Evolutionary conservation across 257 asterid genomes (phyloP).

Genomic region (Thymus mandschuricus): DNA sequence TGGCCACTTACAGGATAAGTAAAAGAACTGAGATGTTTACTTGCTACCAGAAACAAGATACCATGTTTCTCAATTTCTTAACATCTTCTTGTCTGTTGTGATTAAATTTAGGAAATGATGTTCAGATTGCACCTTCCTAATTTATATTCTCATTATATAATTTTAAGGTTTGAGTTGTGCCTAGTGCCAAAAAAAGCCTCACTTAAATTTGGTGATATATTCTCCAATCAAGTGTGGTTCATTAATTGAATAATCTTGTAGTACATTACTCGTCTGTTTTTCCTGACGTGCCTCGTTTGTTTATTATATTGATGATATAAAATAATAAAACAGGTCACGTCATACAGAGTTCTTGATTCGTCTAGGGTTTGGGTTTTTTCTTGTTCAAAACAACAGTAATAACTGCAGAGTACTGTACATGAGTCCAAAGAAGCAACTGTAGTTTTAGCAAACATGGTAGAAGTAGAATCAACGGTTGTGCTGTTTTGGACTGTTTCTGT

Average conservation of each 20-base stretch:
- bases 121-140: slow-evolving; percentile 1
- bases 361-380: not conserved
- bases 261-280: too few species aligned
- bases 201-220: slow-evolving; percentile 3
- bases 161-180: slow-evolving; percentile 5
- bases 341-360: not conserved
- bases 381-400: not conserved
- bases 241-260: slow-evolving; percentile 16
- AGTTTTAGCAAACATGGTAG: too few species aligned
- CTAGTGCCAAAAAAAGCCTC: not conserved
- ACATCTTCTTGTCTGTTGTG: slow-evolving; percentile 31
- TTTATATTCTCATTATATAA: not conserved
- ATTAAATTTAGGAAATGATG: not conserved
- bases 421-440: too few species aligned
- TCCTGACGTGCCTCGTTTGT: too few species aligned
- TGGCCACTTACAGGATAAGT: slow-evolving; percentile 11
- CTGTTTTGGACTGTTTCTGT: slow-evolving; percentile 35
- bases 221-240: slow-evolving; percentile 14
- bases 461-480: not conserved
- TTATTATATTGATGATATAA: too few species aligned
- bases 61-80: slow-evolving; percentile 37
- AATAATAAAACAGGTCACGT: too few species aligned
- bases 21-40: slow-evolving; percentile 26
- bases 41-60: slow-evolving; percentile 50
- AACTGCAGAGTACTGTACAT: too few species aligned